Conservation (phyloP, 2,329 filamentous ascomycete genomes). For the Aspergillus ochraceoroseus region DNA sequence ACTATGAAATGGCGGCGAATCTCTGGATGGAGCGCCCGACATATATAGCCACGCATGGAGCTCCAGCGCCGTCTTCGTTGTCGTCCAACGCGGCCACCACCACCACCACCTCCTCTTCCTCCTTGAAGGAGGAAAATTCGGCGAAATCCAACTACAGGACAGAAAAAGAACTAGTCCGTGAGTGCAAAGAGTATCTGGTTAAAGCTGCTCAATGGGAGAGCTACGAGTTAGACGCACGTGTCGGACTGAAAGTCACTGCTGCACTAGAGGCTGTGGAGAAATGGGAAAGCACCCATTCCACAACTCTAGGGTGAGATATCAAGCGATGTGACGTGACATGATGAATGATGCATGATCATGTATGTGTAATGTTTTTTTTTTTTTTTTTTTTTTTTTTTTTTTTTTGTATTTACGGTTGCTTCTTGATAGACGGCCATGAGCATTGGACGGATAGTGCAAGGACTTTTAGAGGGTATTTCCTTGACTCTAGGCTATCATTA, state of each 20-base stretch:
- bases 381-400: background rate
- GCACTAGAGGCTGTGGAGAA: constrained; percentile 43
- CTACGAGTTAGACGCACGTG: constrained; percentile 58
- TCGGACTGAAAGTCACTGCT: constrained; percentile 48
- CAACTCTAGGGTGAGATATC: constrained; percentile 12
- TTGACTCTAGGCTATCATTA: too few relatives aligned
- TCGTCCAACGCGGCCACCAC: too few relatives aligned
- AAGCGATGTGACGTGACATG: constrained; percentile 5
- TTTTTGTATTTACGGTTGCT: background rate
- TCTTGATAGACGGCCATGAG: background rate
- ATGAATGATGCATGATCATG: constrained; percentile 12
- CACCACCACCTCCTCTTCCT: too few relatives aligned
- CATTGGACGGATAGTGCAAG: too few relatives aligned
- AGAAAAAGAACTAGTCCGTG: constrained; percentile 44
- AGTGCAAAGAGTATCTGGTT: constrained; percentile 54
- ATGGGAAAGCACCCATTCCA: constrained; percentile 37
- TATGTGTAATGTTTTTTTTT: constrained; percentile 13
- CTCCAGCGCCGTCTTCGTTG: constrained; percentile 3
- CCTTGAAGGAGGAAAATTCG: too few relatives aligned
- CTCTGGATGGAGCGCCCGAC: constrained; percentile 63
- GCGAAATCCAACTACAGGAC: too few relatives aligned
- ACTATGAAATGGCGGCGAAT: constrained; percentile 82
- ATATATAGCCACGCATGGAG: constrained; percentile 35
- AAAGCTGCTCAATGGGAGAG: constrained; percentile 57
- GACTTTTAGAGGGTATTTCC: too few relatives aligned